phyloP scores from a whole-genome alignment of 306 rosid species.

The Heteromeles arbutifolia region DNA sequence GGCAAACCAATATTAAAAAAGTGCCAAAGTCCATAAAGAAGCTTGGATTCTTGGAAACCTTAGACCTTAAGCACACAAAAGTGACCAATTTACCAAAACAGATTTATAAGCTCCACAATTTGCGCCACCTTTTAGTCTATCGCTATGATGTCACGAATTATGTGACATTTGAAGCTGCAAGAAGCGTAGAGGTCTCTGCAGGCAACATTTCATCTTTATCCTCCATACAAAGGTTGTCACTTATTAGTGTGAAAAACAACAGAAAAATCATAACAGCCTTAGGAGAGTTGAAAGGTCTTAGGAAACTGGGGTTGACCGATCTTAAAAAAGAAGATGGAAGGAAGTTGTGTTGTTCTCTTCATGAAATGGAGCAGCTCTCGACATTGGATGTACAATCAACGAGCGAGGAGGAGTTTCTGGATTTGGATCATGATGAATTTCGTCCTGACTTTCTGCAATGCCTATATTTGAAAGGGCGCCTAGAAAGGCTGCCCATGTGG shows the following conservation, averaged over 20 bases:
- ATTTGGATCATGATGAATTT: not conserved
- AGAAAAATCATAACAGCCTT: not conserved
- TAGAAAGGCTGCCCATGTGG: not conserved
- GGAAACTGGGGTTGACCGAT: not conserved
- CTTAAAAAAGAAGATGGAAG: not conserved
- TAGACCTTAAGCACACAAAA: slow-evolving; percentile 12
- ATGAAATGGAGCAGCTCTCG: not conserved
- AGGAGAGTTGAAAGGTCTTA: not conserved
- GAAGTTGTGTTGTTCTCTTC: not conserved
- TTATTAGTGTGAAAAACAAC: not conserved
- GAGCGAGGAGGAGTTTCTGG: not conserved
- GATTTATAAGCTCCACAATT: not conserved
- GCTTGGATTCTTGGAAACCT: slow-evolving; percentile 9
- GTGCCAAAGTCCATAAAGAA: not conserved
- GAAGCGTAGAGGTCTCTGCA: not conserved
- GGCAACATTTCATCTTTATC: not conserved
- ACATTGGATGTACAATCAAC: not conserved
- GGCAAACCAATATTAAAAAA: not conserved
- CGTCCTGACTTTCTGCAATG: not conserved
- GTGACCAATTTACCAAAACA: slow-evolving; percentile 1
- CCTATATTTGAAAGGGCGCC: not conserved
- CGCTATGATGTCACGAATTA: not conserved
- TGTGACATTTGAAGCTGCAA: not conserved
- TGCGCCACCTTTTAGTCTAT: slow-evolving; percentile 11
- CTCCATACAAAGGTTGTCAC: slow-evolving; percentile 4